phyloP scores from a whole-genome alignment of 768 basidiomycete species.

The Hydnomerulius pinastri region DNA sequence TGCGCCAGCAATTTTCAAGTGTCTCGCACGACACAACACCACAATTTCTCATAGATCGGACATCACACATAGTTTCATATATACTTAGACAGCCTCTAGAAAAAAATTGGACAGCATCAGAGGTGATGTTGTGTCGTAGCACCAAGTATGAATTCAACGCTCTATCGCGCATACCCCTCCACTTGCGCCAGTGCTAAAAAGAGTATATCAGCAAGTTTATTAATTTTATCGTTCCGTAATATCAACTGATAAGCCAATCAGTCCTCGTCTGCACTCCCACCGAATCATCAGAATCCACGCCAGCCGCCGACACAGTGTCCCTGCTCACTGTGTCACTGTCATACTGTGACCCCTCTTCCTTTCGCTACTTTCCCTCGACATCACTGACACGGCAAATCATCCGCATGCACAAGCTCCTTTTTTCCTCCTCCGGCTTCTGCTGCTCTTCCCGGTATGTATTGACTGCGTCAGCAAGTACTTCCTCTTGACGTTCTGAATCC shows the following conservation, averaged over 20 bases:
- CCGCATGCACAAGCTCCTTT: too few species aligned
- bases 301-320: not conserved
- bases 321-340: too few species aligned
- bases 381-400: too few species aligned
- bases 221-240: not conserved
- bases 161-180: not conserved
- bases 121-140: not conserved
- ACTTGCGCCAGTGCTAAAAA: not conserved
- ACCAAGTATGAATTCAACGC: not conserved
- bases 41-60: not conserved
- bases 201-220: not conserved
- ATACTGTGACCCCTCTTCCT: too few species aligned
- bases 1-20: not conserved
- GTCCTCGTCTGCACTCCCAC: not conserved
- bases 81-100: not conserved
- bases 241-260: not conserved
- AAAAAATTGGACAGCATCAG: not conserved
- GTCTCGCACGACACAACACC: not conserved
- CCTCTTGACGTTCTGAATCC: not conserved
- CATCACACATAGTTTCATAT: not conserved
- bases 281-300: not conserved
- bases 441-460: not conserved
- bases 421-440: too few species aligned
- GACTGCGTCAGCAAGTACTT: not conserved
- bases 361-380: too few species aligned